Conservation (phyloP, 345 rosid species). For the Eucalyptus decipiens region DNA sequence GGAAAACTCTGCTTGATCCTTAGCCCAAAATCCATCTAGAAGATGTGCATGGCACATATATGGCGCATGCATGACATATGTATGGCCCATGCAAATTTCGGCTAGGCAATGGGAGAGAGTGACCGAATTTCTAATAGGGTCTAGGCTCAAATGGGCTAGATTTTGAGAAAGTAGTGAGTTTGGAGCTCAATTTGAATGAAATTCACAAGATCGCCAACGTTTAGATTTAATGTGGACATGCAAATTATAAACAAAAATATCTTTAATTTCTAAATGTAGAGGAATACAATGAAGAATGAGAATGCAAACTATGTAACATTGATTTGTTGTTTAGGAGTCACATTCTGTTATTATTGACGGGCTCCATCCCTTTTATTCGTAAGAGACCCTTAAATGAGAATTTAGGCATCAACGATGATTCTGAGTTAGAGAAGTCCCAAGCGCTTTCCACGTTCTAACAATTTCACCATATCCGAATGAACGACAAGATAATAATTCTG, state of each 20-base stretch:
- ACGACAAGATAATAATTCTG: neutral
- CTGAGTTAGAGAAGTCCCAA: neutral
- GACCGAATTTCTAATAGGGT: neutral
- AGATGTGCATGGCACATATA: neutral
- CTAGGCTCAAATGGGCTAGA: neutral
- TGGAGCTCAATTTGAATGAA: neutral
- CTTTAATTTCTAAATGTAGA: neutral
- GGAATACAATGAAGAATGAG: neutral
- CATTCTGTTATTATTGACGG: neutral
- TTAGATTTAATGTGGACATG: neutral
- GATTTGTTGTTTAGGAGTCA: neutral
- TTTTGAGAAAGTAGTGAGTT: neutral
- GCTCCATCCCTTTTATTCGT: neutral
- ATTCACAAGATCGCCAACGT: neutral
- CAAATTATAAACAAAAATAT: neutral
- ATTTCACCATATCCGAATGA: neutral
- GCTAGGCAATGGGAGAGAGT: neutral
- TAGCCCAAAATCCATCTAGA: neutral
- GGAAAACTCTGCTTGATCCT: neutral
- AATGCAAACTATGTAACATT: neutral
- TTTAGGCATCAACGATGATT: neutral
- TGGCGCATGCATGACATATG: neutral
- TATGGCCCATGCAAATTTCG: neutral
- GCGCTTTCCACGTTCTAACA: neutral
- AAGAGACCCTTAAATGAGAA: neutral